Conservation (phyloP, 2,329 filamentous ascomycete species). For the Botrytis galanthina region DNA sequence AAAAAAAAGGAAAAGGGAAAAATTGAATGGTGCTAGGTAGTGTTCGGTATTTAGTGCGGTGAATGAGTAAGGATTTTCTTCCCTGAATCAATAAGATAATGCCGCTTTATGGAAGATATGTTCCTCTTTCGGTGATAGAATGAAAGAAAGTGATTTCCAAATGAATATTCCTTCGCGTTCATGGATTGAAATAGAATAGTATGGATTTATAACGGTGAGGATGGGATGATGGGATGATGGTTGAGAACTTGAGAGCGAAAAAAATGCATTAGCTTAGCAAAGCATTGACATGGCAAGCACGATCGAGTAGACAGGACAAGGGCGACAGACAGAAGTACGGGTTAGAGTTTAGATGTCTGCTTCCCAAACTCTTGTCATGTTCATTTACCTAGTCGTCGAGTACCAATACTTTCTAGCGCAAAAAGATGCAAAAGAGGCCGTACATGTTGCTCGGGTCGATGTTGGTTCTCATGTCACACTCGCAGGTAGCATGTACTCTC, state of each 20-base stretch:
- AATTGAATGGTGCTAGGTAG: conserved; percentile 7
- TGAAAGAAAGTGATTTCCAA: background rate
- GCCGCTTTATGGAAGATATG: conserved; percentile 4
- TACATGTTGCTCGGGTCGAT: background rate
- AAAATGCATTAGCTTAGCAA: background rate
- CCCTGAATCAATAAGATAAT: conserved; percentile 4
- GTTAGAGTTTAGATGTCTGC: background rate
- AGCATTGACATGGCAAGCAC: conserved; percentile 5
- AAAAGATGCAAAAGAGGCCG: background rate
- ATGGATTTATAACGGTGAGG: background rate
- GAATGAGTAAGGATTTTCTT: conserved; percentile 14
- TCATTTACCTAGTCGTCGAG: background rate
- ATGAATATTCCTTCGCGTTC: background rate
- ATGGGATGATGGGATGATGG: background rate
- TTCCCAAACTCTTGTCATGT: background rate
- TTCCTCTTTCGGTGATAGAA: background rate
- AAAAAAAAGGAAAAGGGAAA: conserved; percentile 15
- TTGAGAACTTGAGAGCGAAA: background rate
- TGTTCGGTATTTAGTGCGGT: conserved; percentile 11
- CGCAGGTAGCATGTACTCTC: background rate
- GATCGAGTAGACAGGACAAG: background rate
- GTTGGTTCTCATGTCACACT: background rate
- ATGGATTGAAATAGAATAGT: conserved; percentile 14
- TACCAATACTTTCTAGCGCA: background rate
- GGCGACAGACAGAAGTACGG: background rate